Evolutionary conservation across 192 early-diverging fungal species (phyloP), one percentile per base, ranked within the genome.

Genomic region (Dispira parvispora): DNA sequence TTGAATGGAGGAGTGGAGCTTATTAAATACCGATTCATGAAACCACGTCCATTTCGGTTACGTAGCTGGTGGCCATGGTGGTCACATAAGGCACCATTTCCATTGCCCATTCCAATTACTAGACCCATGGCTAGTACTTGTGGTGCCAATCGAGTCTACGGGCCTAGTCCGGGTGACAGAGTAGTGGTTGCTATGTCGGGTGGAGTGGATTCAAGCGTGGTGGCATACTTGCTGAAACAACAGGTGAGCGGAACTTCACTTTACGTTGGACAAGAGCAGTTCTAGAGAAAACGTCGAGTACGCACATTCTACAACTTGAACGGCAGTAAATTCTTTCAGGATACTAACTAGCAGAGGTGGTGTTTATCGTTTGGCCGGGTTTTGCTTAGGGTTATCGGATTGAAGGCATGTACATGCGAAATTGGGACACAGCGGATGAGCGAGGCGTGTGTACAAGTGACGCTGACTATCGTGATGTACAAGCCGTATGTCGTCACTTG

Each of bases 201-300:
- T 28, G 95, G 95, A 1, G 91, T 98, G 0, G 95, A 98, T 63
- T 94, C 91, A 0, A 87, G 86, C 64, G 88, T 95, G 18, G 80
- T 85, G 11, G 91, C 91, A 0, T 68, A 85, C 28, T 69, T 98
- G 14, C 70, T 98, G 0, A 72, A 84, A 43, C 63, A 72, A 18
- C 76, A 80, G 32, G 77, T 67, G 76, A 66, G 49, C 18, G 11
- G 16, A 45, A 20, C 43, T n/a, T 25, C 13, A 25, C 14, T 45
- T 1, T 63, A 53, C 10, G 28, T 3, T 45, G 8, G 27, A n/a
- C 11, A 11, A 47, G 12, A 4, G n/a, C 14, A 44, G 20, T 62
- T 2, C 9, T 27, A 9, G n/a, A 54, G 52, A 45, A 25, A 44
- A 32, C 28, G 26, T 21, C 52, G 54, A 28, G 6, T 57, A 26